Base-by-base conservation (phyloP, 768 basidiomycete genomes). In the Kwoniella europaea region DNA sequence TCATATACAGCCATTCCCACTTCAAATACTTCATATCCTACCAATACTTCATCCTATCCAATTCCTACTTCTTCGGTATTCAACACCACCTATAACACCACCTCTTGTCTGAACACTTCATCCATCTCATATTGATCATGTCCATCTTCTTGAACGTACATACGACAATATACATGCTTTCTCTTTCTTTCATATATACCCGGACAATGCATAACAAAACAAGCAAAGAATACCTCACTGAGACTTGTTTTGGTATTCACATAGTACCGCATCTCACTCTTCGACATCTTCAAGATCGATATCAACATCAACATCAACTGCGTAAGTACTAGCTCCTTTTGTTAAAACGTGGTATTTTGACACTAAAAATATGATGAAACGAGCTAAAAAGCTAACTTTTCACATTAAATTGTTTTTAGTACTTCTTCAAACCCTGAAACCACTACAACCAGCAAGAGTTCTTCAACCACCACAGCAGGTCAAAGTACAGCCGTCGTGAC, bases 341-440 rank as follows among this genome's bases (percentile, higher is more conserved):
- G 10, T 46, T 7, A 46, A 50, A 65, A 65, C 63, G 63, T 65
- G 63, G 65, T 50, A 58, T 57, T 59, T 59, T 59, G 43, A 46
- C 65, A 54, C 65, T 67, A 67, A 57, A 52, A 29, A 3, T 2
- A 35, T 12, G 50, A 43, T 65, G 64, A 65, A 65, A 42, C 64
- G 20, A 60, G 59, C 59, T 60, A 60, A 60, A 27, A 44, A 63
- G 35, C 42, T 54, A 55, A 20, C 29, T 42, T 53, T 57, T 61
- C 42, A 61, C 59, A 61, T 61, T 42, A 12, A 43, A 65, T 57
- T 20, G 22, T 22, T n/a, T 52, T 64, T 65, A 65, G 65, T 65
- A 57, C 65, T n/a, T 65, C 65, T 18, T 27, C 65, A 10, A 20
- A 56, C 44, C 65, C 65, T 59, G 57, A 59, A 52, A 57, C 65